phyloP scores from a whole-genome alignment of 129 eudicot genomes.

The Flaveria robusta region DNA sequence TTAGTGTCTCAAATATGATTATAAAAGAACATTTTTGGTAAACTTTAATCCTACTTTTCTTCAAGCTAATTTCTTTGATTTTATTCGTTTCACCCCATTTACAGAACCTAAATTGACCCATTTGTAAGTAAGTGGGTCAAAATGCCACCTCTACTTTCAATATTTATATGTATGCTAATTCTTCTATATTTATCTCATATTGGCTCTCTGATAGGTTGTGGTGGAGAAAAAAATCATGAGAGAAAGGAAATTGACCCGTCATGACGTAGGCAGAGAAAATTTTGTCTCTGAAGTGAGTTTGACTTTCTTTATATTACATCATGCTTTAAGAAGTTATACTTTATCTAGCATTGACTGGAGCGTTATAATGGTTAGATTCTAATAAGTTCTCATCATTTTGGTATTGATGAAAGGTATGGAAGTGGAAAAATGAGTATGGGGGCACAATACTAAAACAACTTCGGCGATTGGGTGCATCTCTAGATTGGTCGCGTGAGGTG shows the following conservation, averaged over 20 bases:
- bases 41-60: background rate
- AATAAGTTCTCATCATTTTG: background rate
- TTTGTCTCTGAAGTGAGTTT: conserved; percentile 86
- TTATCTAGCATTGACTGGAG: background rate
- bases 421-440: conserved; percentile 87
- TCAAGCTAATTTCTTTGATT: background rate
- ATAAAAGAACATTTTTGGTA: background rate
- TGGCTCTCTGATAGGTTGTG: conserved; percentile 59
- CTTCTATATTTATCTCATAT: background rate
- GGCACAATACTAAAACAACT: conserved; percentile 85
- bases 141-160: background rate
- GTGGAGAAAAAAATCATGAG: conserved; percentile 96
- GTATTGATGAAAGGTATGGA: conserved; percentile 74
- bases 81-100: background rate
- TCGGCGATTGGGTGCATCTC: conserved; percentile 88
- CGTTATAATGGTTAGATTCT: background rate
- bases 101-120: background rate
- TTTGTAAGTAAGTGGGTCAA: background rate
- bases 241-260: conserved; percentile 77
- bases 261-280: conserved; percentile 81
- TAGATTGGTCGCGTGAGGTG: conserved; percentile 99
- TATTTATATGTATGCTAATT: background rate
- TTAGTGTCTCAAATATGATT: background rate
- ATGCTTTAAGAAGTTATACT: background rate
- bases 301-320: conserved; percentile 10